phyloP scores from a whole-genome alignment of 371 early-diverging fungal species.

The Mucor mucedo region DNA sequence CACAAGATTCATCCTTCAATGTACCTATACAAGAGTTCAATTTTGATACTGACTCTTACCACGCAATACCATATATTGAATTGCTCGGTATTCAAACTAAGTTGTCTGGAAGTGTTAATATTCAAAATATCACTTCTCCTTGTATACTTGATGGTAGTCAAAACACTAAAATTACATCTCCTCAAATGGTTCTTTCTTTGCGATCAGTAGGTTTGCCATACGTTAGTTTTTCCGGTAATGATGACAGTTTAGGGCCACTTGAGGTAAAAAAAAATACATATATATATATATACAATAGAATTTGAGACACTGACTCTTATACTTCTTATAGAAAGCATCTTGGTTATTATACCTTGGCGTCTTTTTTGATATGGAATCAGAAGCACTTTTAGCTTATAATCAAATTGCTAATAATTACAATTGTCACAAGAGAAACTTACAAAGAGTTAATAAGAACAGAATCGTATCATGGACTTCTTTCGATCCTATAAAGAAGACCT shows the following conservation, averaged over 20 bases:
- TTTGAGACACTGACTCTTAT: background rate
- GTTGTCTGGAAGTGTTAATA: background rate
- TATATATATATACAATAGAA: background rate
- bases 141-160: constrained; percentile 15
- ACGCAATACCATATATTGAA: constrained; percentile 31
- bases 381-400: constrained; percentile 9
- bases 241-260: constrained; percentile 22
- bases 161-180: constrained; percentile 1
- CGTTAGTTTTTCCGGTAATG: constrained; percentile 24
- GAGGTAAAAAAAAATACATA: constrained; percentile 20
- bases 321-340: constrained; percentile 25
- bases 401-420: constrained; percentile 23
- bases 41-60: constrained; percentile 15
- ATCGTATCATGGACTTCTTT: constrained; percentile 22
- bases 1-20: background rate
- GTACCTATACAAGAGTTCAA: constrained; percentile 15
- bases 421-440: constrained; percentile 30
- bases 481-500: constrained; percentile 1
- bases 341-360: constrained; percentile 33
- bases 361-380: constrained; percentile 28
- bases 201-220: background rate
- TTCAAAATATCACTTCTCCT: constrained; percentile 20
- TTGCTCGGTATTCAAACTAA: constrained; percentile 22
- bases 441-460: background rate
- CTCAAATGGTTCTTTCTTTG: constrained; percentile 12